Base-by-base conservation (phyloP, 805 yeast genomes). In the Starmerella asiatica region DNA sequence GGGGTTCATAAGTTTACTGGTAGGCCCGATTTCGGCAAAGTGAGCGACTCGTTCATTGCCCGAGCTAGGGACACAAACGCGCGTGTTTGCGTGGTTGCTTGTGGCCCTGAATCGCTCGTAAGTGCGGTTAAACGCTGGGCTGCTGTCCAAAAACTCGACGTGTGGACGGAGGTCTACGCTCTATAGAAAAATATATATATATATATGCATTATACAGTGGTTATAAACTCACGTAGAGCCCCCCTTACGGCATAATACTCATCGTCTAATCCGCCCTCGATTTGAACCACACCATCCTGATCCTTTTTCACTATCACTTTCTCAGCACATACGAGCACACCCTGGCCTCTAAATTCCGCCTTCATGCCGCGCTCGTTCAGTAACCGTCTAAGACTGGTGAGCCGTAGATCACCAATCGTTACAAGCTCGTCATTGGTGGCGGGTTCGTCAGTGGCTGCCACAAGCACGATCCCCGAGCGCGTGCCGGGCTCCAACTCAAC, bases 271-370 rank as follows among this genome's bases (percentile, higher is more conserved):
- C 70, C 68, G 2, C 98, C 97, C 50, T 88, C 94, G 12, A 91
- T 76, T 4, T 79, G 63, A n/a, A 88, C 70, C 52, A 79, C 79
- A 32, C 95, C 93, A 35, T 83, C 84, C 32, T 71, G 77, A 3
- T 80, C 67, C 55, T 88, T 88, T 39, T 83, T 64, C 7, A 91
- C 74, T 1, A 82, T 77, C 15, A 91, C 71, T 38, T 64, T 64
- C 40, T 79, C 79, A 53, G 86, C 86, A 32, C 93, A 79, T 12
- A 86, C 93, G 29, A 91, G 63, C 0, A 85, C 76, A 56, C 97
- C 97, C 57, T 85, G 95, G 39, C 95, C 93, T 57, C 79, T 75
- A 57, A 88, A 84, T 54, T 86, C 95, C 1, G 93, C 95, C 38
- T 64, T 66, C 51, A 79, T 72, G 36, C 82, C 79, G 40, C 62